Percentiles rank a stretch among this genome's conserved stretches.
These are phyloP conservation scores for Ceratorhiza oryzae-sativae DNA, from an alignment of 1,284 basidiomycete species.

Conservation along the genomic window DNA sequence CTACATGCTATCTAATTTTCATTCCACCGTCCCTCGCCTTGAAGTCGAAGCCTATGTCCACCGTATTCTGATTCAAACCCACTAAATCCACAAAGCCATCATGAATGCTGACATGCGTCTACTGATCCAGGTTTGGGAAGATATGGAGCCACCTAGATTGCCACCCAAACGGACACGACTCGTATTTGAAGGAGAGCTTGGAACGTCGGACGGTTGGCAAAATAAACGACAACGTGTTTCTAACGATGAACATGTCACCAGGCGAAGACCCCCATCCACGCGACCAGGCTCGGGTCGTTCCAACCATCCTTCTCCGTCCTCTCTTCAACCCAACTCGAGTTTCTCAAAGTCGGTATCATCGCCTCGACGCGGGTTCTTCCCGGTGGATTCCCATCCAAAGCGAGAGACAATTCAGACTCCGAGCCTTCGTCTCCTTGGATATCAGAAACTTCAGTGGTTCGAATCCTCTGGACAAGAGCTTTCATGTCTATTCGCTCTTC, in stretches of 20 bases:
- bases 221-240: constrained; percentile 15
- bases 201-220: not conserved
- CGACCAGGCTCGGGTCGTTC: not conserved
- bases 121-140: constrained; percentile 29
- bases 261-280: not conserved
- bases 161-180: constrained; percentile 12
- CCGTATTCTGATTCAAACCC: too few species aligned
- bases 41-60: too few species aligned
- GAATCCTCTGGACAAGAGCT: constrained; percentile 20
- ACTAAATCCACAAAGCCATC: too few species aligned
- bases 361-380: constrained; percentile 9
- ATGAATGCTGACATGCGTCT: too few species aligned
- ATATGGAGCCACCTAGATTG: constrained; percentile 29
- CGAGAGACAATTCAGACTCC: not conserved
- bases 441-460: constrained; percentile 5
- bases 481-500: constrained; percentile 29
- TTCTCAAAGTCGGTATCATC: constrained; percentile 20
- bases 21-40: too few species aligned
- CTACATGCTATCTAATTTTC: too few species aligned
- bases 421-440: constrained; percentile 14
- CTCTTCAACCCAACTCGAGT: constrained; percentile 18
- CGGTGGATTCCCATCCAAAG: constrained; percentile 14
- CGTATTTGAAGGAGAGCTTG: not conserved
- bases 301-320: not conserved
- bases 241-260: constrained; percentile 5